Conservation (phyloP, 176 grass and related monocot genomes). For the Paspalum vaginatum region DNA sequence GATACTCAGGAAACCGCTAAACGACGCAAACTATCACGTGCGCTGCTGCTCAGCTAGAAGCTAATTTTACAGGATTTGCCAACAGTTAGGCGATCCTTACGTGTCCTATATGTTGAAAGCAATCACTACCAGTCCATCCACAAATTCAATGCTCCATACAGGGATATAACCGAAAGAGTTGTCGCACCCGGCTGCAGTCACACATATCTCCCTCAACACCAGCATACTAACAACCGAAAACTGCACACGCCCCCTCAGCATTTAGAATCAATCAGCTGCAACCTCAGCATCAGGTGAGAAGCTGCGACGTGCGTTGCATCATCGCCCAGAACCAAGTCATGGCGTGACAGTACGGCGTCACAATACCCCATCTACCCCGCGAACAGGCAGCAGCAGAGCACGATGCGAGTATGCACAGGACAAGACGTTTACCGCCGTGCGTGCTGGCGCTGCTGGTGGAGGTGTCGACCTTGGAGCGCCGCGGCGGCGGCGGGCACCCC, state of each 20-base stretch:
- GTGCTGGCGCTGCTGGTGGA: slow-evolving; percentile 65
- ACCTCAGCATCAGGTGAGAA: slow-evolving; percentile 15
- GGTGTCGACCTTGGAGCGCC: slow-evolving; percentile 55
- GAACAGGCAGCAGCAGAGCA: not conserved
- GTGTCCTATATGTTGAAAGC: not conserved
- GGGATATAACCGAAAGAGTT: not conserved
- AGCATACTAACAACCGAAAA: slow-evolving; percentile 17
- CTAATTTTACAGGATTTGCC: not conserved
- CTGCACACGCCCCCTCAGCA: not conserved
- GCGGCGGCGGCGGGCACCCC: slow-evolving; percentile 37
- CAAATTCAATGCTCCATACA: slow-evolving; percentile 32
- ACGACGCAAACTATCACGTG: slow-evolving; percentile 2
- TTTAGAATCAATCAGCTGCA: not conserved
- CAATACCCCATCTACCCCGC: not conserved
- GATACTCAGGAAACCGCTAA: slow-evolving; percentile 5
- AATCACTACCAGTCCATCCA: slow-evolving; percentile 3
- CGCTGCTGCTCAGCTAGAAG: slow-evolving; percentile 26
- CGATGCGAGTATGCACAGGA: not conserved
- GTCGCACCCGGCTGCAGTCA: not conserved
- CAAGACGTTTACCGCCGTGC: slow-evolving; percentile 47
- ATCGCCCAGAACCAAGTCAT: not conserved
- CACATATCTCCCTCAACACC: slow-evolving; percentile 5
- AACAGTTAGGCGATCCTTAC: not conserved
- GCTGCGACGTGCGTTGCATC: not conserved
- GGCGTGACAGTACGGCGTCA: not conserved